These are phyloP conservation scores for Solanum rostratum DNA, from an alignment of 257 asterid species.

Conservation along the genomic window DNA sequence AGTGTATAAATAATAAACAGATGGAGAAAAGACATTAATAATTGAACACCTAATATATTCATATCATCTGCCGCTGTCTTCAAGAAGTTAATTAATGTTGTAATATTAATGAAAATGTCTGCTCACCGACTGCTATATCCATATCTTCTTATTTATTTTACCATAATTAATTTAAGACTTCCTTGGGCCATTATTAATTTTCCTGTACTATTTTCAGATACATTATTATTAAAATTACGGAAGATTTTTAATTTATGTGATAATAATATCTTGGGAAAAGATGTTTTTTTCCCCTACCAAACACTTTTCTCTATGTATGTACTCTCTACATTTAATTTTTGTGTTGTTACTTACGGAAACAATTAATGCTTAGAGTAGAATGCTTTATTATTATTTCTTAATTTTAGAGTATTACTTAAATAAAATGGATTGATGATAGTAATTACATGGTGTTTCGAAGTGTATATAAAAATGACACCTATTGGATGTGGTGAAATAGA, in stretches of 20 bases:
- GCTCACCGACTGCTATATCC: slow-evolving; percentile 8
- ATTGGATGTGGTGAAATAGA: background rate
- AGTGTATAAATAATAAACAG: background rate
- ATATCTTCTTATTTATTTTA: background rate
- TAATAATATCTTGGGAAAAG: background rate
- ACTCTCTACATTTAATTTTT: no score
- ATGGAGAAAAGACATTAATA: background rate
- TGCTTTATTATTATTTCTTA: background rate
- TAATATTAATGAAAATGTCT: slow-evolving; percentile 3
- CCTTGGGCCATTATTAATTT: slow-evolving; percentile 4
- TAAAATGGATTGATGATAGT: background rate
- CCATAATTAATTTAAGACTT: background rate
- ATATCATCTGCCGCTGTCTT: background rate
- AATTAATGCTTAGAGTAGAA: background rate
- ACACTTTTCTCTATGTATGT: background rate
- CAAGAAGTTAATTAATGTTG: background rate
- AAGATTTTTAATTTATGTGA: background rate
- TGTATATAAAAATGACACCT: background rate
- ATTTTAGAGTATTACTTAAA: background rate
- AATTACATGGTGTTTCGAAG: background rate
- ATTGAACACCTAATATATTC: background rate
- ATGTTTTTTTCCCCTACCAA: background rate
- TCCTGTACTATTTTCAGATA: background rate
- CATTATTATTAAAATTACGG: background rate
- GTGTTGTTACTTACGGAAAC: no score